These are phyloP conservation scores for Proliferodiscus dingleyae DNA, from an alignment of 2,329 filamentous ascomycete species.

Conservation along the genomic window DNA sequence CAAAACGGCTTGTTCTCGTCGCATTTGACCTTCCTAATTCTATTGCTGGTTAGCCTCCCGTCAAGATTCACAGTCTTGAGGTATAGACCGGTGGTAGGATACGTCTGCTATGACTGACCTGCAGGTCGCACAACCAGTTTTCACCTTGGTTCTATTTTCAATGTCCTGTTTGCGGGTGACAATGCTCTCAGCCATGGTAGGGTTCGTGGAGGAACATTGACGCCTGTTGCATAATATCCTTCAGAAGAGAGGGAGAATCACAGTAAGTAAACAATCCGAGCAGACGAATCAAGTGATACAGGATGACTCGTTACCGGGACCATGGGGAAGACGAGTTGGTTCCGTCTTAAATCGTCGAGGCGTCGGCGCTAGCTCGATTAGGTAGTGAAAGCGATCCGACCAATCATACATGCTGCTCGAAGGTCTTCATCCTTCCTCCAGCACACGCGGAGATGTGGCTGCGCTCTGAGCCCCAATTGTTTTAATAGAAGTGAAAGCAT, in stretches of 20 bases:
- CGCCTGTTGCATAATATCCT: conserved; percentile 16
- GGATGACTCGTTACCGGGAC: conserved; percentile 14
- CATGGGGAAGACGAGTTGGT: conserved; percentile 12
- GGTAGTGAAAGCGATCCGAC: conserved; percentile 31
- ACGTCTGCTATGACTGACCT: conserved; percentile 32
- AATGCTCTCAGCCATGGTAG: conserved; percentile 23
- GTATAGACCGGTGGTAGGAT: conserved; percentile 16
- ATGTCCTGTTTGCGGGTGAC: conserved; percentile 28
- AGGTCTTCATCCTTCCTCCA: conserved; percentile 8
- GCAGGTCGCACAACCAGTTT: conserved; percentile 41
- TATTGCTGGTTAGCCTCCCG: conserved; percentile 32
- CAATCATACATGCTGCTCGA: conserved; percentile 25
- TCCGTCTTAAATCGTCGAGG: conserved; percentile 12
- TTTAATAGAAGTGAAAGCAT: conserved; percentile 12
- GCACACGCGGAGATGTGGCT: conserved; percentile 1
- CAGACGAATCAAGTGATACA: conserved; percentile 26
- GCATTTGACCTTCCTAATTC: conserved; percentile 39
- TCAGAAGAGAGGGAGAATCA: conserved; percentile 21
- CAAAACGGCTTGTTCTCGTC: conserved; percentile 26
- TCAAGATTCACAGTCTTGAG: conserved; percentile 14
- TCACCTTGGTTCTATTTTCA: conserved; percentile 34
- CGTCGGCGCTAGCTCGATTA: conserved; percentile 23
- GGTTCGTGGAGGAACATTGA: conserved; percentile 11
- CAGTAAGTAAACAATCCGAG: conserved; percentile 22
- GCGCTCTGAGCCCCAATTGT: conserved; percentile 10